These are phyloP conservation scores for Serpula lacrymans DNA, from an alignment of 768 basidiomycete genomes.

Conservation along the genomic window DNA sequence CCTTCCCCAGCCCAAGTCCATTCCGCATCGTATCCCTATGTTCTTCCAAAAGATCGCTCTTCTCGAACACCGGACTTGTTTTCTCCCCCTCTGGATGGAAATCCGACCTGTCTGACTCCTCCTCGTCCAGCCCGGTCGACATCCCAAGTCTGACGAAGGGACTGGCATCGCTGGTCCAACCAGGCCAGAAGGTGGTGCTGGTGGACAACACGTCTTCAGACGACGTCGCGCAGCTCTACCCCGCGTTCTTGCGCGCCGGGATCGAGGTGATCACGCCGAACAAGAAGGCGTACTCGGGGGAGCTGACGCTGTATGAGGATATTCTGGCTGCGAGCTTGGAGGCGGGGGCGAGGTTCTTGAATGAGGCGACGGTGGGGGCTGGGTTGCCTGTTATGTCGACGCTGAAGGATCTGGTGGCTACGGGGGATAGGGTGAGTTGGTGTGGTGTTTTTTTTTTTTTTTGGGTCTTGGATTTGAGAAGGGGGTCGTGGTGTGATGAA, in stretches of 20 bases:
- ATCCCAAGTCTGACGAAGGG: constrained; percentile 40
- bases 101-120: constrained; percentile 46
- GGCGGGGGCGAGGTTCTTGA: constrained; percentile 60
- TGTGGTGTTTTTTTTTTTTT: background rate
- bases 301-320: constrained; percentile 59
- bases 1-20: constrained; percentile 52
- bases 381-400: constrained; percentile 91
- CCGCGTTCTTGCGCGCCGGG: constrained; percentile 71
- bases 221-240: constrained; percentile 76
- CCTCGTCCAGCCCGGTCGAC: constrained; percentile 30
- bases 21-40: constrained; percentile 69
- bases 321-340: constrained; percentile 53
- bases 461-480: background rate
- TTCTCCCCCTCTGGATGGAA: constrained; percentile 39
- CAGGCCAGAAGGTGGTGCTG: constrained; percentile 55
- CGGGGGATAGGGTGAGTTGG: constrained; percentile 78
- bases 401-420: constrained; percentile 85
- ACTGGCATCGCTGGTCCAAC: constrained; percentile 43
- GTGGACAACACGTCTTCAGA: constrained; percentile 94
- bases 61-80: constrained; percentile 44
- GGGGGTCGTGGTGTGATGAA: background rate
- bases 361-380: constrained; percentile 94
- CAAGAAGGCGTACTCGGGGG: constrained; percentile 92
- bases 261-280: constrained; percentile 93
- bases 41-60: constrained; percentile 61